phyloP scores from a whole-genome alignment of 306 rosid genomes.

The Begonia loranthoides region DNA sequence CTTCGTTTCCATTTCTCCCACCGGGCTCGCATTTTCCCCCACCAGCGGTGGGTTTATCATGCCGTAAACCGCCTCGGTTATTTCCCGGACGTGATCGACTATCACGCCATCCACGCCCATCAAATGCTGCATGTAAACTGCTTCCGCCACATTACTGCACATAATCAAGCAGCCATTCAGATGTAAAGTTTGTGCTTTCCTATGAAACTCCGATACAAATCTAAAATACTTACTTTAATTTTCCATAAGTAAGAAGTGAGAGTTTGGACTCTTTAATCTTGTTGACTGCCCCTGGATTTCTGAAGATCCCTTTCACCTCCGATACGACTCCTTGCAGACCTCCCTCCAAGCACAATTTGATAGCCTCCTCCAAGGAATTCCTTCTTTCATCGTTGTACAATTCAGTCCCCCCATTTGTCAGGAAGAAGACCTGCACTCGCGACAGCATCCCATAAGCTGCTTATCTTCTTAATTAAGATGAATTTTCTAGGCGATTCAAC shows the following conservation, averaged over 20 bases:
- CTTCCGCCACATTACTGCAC: slow-evolving; percentile 28
- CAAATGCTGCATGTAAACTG: slow-evolving; percentile 23
- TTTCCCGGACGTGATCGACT: slow-evolving; percentile 29
- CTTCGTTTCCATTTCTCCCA: neutral
- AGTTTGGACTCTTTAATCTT: slow-evolving; percentile 24
- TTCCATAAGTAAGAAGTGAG: slow-evolving; percentile 29
- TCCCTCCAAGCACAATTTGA: slow-evolving; percentile 26
- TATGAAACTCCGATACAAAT: neutral
- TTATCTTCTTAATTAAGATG: no score
- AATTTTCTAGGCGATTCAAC: no score
- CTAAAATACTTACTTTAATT: slow-evolving; percentile 19
- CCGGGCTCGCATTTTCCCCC: neutral
- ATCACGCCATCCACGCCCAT: slow-evolving; percentile 35
- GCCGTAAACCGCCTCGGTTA: slow-evolving; percentile 22
- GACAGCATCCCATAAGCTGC: neutral
- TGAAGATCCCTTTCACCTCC: slow-evolving; percentile 23
- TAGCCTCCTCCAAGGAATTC: slow-evolving; percentile 36
- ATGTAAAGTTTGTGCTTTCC: neutral
- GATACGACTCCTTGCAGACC: slow-evolving; percentile 46
- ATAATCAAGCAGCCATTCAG: neutral
- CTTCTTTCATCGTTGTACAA: slow-evolving; percentile 22
- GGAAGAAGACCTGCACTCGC: slow-evolving; percentile 26
- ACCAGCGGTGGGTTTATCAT: neutral
- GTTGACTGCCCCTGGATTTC: slow-evolving; percentile 23
- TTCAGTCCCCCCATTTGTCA: slow-evolving; percentile 32